These are phyloP conservation scores for Podila epigama DNA, from an alignment of 192 early-diverging fungal genomes.

Conservation along the genomic window DNA sequence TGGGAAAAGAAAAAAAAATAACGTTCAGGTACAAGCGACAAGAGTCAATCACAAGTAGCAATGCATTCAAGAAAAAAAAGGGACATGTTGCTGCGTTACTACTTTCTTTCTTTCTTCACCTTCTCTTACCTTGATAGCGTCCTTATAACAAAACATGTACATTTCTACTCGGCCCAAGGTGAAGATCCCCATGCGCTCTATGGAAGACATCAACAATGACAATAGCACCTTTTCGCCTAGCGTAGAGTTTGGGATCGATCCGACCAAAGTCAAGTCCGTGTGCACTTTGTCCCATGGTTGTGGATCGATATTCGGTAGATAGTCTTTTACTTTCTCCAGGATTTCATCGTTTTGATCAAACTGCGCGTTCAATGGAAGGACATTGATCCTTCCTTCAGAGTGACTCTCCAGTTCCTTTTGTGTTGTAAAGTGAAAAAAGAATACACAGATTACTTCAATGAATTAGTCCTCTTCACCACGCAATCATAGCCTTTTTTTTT, in stretches of 20 bases:
- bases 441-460: neutral
- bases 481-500: neutral
- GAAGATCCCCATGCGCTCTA: constrained; percentile 26
- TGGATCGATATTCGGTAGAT: constrained; percentile 6
- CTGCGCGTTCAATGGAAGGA: constrained; percentile 7
- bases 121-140: constrained; percentile 19
- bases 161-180: constrained; percentile 34
- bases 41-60: neutral
- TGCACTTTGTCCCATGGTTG: constrained; percentile 35
- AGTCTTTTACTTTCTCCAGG: neutral
- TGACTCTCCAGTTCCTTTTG: constrained; percentile 10
- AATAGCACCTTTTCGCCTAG: constrained; percentile 25
- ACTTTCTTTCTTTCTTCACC: too few species aligned
- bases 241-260: constrained; percentile 26
- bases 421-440: neutral
- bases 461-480: neutral
- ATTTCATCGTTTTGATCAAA: constrained; percentile 20
- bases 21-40: neutral
- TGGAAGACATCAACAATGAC: constrained; percentile 21
- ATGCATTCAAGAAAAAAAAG: neutral
- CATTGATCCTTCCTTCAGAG: constrained; percentile 21
- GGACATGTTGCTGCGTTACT: too few species aligned
- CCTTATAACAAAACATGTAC: constrained; percentile 39
- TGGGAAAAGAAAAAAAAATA: neutral
- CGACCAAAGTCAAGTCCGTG: constrained; percentile 22